A percentile compares a stretch with the other conserved stretches of the same genome.
phyloP scores from a whole-genome alignment of 1,284 basidiomycete genomes.

The Papiliotrema laurentii region DNA sequence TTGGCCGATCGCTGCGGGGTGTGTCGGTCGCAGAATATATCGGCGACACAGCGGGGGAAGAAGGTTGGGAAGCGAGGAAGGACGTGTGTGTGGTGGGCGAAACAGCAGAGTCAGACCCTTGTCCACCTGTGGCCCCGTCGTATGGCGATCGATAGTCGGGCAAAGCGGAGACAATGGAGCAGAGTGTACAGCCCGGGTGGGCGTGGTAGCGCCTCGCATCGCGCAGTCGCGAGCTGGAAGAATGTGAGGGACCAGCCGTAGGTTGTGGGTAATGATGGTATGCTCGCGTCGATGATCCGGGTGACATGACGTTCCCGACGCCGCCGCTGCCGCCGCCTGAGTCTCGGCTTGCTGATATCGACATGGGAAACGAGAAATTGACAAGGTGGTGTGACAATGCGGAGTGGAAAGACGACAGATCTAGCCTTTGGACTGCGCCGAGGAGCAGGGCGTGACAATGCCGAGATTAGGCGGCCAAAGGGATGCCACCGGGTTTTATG shows the following conservation, averaged over 20 bases:
- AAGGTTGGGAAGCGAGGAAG: neutral
- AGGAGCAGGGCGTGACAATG: too few relatives aligned
- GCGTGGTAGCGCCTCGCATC: conserved; percentile 3
- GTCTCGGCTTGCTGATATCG: too few relatives aligned
- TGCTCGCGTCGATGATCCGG: neutral
- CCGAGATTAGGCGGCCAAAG: too few relatives aligned
- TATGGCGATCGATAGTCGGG: conserved; percentile 9
- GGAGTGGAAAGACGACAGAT: too few relatives aligned
- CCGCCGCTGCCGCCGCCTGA: too few relatives aligned
- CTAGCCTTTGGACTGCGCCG: too few relatives aligned
- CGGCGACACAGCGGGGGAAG: too few relatives aligned
- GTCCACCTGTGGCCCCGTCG: neutral
- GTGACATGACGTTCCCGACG: too few relatives aligned
- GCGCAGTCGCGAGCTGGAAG: too few relatives aligned
- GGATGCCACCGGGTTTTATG: too few relatives aligned
- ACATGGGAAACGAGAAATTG: too few relatives aligned
- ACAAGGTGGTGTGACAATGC: too few relatives aligned
- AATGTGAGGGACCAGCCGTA: neutral
- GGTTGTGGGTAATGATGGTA: neutral
- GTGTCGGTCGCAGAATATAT: neutral
- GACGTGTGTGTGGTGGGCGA: neutral
- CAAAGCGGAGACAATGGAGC: conserved; percentile 7
- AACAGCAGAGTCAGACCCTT: neutral
- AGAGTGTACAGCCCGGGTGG: conserved; percentile 7
- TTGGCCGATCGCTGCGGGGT: conserved; percentile 1